Conservation (phyloP, 257 asterid species). For the Jacaranda mimosifolia region DNA sequence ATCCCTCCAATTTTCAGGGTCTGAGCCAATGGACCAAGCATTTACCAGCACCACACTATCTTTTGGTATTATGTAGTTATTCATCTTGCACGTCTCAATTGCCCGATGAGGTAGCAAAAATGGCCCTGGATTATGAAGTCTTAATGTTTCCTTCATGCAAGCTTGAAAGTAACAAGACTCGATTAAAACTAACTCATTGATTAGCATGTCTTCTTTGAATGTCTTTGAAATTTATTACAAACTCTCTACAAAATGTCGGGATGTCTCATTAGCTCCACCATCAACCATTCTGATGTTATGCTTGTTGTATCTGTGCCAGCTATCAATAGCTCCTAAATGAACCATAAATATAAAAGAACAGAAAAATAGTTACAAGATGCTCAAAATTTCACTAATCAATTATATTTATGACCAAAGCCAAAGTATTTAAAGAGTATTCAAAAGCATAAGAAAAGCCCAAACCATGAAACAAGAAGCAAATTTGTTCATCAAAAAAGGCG, state of each 20-base stretch:
- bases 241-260: background rate
- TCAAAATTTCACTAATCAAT: too few relatives aligned
- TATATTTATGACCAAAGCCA: too few relatives aligned
- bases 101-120: conserved; percentile 37
- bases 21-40: conserved; percentile 34
- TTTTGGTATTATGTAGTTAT: conserved; percentile 33
- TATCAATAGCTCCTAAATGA: conserved; percentile 9
- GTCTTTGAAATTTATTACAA: background rate
- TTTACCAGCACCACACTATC: conserved; percentile 34
- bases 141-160: conserved; percentile 35
- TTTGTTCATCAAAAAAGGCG: conserved; percentile 5
- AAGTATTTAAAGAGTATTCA: background rate
- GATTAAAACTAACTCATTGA: background rate
- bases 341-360: too few relatives aligned
- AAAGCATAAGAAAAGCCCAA: background rate
- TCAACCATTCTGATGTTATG: conserved; percentile 18
- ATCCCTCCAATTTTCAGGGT: conserved; percentile 17
- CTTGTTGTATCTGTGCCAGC: conserved; percentile 5
- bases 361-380: too few relatives aligned
- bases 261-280: conserved; percentile 18
- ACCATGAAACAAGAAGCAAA: conserved; percentile 11
- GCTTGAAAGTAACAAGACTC: conserved; percentile 16
- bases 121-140: conserved; percentile 37
- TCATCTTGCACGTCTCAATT: conserved; percentile 16
- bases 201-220: background rate